Conservation (phyloP, 441 rosid genomes). For the Raphanus hybrid region DNA sequence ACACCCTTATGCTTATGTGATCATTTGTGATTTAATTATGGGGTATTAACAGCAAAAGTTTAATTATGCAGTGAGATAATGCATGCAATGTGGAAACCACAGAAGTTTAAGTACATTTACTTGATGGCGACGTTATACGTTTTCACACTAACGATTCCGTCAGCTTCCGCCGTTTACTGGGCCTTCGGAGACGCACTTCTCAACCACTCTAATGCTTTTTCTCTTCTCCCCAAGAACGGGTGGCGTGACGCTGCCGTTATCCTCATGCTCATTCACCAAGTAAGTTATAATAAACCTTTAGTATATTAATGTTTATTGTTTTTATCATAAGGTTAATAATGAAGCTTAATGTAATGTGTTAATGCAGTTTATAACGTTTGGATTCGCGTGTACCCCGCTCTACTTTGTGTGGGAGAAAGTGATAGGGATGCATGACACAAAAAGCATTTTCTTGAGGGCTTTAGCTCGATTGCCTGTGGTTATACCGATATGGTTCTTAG, state of each 20-base stretch:
- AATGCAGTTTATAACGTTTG: slow-evolving; percentile 92
- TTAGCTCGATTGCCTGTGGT: slow-evolving; percentile 90
- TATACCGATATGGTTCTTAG: slow-evolving; percentile 95
- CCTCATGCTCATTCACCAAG: slow-evolving; percentile 98
- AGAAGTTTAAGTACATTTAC: slow-evolving; percentile 93
- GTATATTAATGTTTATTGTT: not conserved
- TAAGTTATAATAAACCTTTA: slow-evolving; percentile 24
- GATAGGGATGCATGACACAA: slow-evolving; percentile 95
- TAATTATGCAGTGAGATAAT: slow-evolving; percentile 74
- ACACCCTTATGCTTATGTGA: slow-evolving; percentile 12
- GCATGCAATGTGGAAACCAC: slow-evolving; percentile 99
- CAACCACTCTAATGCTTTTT: slow-evolving; percentile 86
- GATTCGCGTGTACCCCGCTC: slow-evolving; percentile 93
- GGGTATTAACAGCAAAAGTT: not conserved
- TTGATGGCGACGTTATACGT: slow-evolving; percentile 92
- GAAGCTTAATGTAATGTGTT: slow-evolving; percentile 3
- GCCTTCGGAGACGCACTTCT: slow-evolving; percentile 93
- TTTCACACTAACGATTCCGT: slow-evolving; percentile 89
- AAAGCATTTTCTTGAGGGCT: slow-evolving; percentile 87
- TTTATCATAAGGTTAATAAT: not conserved
- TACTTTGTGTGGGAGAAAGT: slow-evolving; percentile 99
- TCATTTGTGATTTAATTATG: not conserved
- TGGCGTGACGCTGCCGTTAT: slow-evolving; percentile 93
- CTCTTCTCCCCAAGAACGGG: slow-evolving; percentile 72
- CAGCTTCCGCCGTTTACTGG: slow-evolving; percentile 96